Evolutionary conservation across 2,329 filamentous ascomycete species (phyloP).

Genomic region (Penicillium hesseltinei): DNA sequence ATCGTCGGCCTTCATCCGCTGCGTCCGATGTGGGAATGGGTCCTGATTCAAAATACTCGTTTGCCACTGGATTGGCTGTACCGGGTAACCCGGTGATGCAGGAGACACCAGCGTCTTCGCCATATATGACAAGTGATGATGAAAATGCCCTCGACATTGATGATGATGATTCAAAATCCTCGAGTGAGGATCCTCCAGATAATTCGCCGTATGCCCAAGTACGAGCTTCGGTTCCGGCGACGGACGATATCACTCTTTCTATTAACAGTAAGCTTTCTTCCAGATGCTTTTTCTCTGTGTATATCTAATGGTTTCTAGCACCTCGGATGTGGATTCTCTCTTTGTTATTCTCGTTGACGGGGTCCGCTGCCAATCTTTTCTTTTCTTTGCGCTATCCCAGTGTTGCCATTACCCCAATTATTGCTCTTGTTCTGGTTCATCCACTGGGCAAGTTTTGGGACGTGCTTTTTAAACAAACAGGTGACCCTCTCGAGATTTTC

Average conservation of each 20-base stretch:
- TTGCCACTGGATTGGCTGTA: slow-evolving; percentile 29
- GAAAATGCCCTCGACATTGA: slow-evolving; percentile 28
- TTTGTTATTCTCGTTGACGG: slow-evolving; percentile 75
- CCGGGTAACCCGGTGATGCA: slow-evolving; percentile 26
- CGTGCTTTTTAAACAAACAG: slow-evolving; percentile 60
- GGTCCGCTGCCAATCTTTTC: slow-evolving; percentile 64
- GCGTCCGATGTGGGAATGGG: slow-evolving; percentile 35
- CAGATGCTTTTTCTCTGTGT: neutral
- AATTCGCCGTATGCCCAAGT: slow-evolving; percentile 66
- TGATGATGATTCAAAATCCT: slow-evolving; percentile 31
- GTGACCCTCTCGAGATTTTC: slow-evolving; percentile 57
- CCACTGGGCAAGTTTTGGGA: slow-evolving; percentile 82
- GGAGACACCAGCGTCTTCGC: slow-evolving; percentile 25
- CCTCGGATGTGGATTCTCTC: slow-evolving; percentile 84
- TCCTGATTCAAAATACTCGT: slow-evolving; percentile 33
- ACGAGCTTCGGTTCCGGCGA: slow-evolving; percentile 72
- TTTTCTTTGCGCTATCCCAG: slow-evolving; percentile 89
- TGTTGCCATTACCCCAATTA: slow-evolving; percentile 84
- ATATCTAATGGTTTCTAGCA: slow-evolving; percentile 35
- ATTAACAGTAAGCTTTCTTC: slow-evolving; percentile 59
- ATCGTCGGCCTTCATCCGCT: slow-evolving; percentile 28
- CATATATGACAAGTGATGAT: slow-evolving; percentile 22
- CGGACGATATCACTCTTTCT: slow-evolving; percentile 72
- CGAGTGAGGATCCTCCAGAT: slow-evolving; percentile 36
- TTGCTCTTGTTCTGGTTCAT: slow-evolving; percentile 65